These are phyloP conservation scores for Trichosporon sp. DNA, from an alignment of 1,284 basidiomycete genomes.

Conservation along the genomic window DNA sequence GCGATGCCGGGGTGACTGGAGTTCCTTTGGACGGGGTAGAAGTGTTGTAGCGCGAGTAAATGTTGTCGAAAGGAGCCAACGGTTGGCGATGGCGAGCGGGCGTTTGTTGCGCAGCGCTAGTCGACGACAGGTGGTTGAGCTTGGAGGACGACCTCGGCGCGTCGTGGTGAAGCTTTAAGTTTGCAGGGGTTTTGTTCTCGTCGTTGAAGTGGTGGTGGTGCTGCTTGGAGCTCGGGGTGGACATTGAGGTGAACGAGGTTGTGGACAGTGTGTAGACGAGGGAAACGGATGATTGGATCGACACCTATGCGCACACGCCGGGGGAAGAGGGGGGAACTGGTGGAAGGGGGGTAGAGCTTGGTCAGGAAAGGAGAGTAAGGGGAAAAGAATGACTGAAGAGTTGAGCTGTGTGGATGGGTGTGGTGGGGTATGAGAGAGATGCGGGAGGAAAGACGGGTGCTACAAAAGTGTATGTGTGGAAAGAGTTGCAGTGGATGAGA, in stretches of 20 bases:
- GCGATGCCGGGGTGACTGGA: slow-evolving; percentile 29
- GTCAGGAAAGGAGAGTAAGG: slow-evolving; percentile 5
- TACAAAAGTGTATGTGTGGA: not conserved
- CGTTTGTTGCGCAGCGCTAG: slow-evolving; percentile 19
- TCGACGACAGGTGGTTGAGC: slow-evolving; percentile 14
- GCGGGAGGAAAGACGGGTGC: not conserved
- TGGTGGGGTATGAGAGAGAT: too few relatives aligned
- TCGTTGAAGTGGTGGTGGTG: slow-evolving; percentile 27
- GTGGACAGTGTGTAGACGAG: not conserved
- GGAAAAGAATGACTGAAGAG: slow-evolving; percentile 19
- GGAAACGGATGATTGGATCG: not conserved
- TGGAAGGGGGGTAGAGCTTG: not conserved
- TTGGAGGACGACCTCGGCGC: slow-evolving; percentile 22
- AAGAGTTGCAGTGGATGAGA: not conserved
- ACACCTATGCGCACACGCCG: not conserved
- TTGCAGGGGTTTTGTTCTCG: slow-evolving; percentile 33
- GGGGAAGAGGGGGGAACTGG: not conserved
- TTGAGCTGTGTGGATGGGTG: not conserved
- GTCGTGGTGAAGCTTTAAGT: slow-evolving; percentile 23
- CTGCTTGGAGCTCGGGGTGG: slow-evolving; percentile 18
- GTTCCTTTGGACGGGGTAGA: slow-evolving; percentile 19
- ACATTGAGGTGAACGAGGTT: slow-evolving; percentile 8
- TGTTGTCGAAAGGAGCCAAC: slow-evolving; percentile 31
- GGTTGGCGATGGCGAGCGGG: slow-evolving; percentile 34
- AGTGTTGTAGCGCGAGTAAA: slow-evolving; percentile 21